Percentiles rank a stretch among this genome's conserved stretches.
Conservation (phyloP, 805 yeast species). For the Monosporozyma aerobia region DNA sequence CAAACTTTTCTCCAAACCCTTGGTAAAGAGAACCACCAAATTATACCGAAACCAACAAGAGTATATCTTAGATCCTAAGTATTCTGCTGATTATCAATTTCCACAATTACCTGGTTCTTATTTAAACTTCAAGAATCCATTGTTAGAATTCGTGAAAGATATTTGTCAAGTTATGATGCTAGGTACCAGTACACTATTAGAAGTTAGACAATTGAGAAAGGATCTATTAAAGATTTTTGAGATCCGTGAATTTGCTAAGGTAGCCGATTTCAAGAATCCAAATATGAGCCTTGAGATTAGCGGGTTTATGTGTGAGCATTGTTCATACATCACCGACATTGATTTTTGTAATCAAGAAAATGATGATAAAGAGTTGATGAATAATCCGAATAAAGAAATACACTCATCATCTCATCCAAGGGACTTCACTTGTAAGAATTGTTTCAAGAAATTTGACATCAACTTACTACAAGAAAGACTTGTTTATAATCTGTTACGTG, state of each 20-base stretch:
- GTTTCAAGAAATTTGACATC: slow-evolving; percentile 55
- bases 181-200: slow-evolving; percentile 55
- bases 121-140: slow-evolving; percentile 51
- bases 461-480: slow-evolving; percentile 71
- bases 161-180: slow-evolving; percentile 64
- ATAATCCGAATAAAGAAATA: background rate
- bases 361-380: slow-evolving; percentile 10
- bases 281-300: slow-evolving; percentile 58
- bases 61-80: slow-evolving; percentile 55
- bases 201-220: slow-evolving; percentile 64
- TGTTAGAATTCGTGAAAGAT: slow-evolving; percentile 69
- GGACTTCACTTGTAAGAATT: slow-evolving; percentile 54
- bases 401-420: background rate
- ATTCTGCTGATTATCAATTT: slow-evolving; percentile 55
- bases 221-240: slow-evolving; percentile 67
- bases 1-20: slow-evolving; percentile 49
- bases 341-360: slow-evolving; percentile 71
- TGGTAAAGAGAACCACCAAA: slow-evolving; percentile 56
- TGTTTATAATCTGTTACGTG: slow-evolving; percentile 50
- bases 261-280: slow-evolving; percentile 66
- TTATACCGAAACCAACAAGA: slow-evolving; percentile 65
- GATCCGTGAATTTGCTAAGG: slow-evolving; percentile 73
- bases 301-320: slow-evolving; percentile 68
- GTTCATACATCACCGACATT: slow-evolving; percentile 64
- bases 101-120: slow-evolving; percentile 74